Conservation (phyloP, 345 rosid genomes). For the rapeseed (Brassica napus) region DNA sequence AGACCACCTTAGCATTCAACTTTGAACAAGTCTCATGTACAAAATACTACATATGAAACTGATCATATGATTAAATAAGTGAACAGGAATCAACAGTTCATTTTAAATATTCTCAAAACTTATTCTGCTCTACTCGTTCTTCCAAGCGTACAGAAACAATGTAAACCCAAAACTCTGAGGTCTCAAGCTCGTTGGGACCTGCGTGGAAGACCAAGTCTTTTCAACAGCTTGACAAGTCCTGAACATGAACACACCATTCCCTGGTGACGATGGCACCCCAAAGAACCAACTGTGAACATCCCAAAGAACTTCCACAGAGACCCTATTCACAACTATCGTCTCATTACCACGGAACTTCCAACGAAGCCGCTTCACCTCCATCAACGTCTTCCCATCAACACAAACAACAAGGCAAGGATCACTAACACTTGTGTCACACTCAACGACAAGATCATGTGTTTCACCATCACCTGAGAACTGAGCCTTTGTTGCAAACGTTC, state of each 20-base stretch:
- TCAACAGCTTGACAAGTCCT: slow-evolving; percentile 69
- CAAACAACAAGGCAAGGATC: slow-evolving; percentile 76
- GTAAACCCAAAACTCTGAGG: slow-evolving; percentile 73
- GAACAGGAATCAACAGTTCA: slow-evolving; percentile 45
- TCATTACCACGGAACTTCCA: slow-evolving; percentile 94
- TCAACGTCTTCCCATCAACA: slow-evolving; percentile 70
- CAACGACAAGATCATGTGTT: slow-evolving; percentile 65
- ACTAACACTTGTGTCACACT: slow-evolving; percentile 53
- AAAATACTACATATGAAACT: slow-evolving; percentile 5
- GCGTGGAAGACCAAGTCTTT: slow-evolving; percentile 58
- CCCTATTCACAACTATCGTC: slow-evolving; percentile 71
- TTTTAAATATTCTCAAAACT: too few species aligned
- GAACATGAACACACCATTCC: slow-evolving; percentile 95
- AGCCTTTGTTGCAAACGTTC: slow-evolving; percentile 63
- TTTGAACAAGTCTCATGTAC: slow-evolving; percentile 25
- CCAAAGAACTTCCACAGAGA: slow-evolving; percentile 82
- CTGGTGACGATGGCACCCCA: slow-evolving; percentile 56
- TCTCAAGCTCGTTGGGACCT: slow-evolving; percentile 56
- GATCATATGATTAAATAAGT: slow-evolving; percentile 19
- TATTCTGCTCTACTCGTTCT: slow-evolving; percentile 61
- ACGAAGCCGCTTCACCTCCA: slow-evolving; percentile 72
- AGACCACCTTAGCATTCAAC: neutral
- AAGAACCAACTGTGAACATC: slow-evolving; percentile 93
- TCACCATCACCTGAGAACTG: slow-evolving; percentile 66
- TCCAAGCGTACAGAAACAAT: slow-evolving; percentile 85